phyloP scores from a whole-genome alignment of 2,329 filamentous ascomycete species.

The Colletotrichum spaethianum region DNA sequence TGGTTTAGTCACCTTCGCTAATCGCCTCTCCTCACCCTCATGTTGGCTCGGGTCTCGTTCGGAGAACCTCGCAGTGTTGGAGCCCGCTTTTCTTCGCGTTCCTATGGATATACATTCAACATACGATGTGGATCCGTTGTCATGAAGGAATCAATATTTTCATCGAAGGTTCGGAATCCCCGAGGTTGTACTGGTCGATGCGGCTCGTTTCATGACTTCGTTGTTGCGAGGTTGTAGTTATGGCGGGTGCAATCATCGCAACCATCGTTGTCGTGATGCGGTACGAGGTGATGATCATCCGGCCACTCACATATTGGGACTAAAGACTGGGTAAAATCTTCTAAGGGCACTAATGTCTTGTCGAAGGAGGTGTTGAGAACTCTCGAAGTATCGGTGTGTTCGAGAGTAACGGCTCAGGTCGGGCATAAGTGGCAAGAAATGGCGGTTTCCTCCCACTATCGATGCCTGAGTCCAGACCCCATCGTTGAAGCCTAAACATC shows the following conservation, averaged over 20 bases:
- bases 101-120: conserved; percentile 29
- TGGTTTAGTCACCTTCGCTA: conserved; percentile 34
- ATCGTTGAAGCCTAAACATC: conserved; percentile 16
- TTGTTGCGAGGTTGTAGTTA: conserved; percentile 4
- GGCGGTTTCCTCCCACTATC: conserved; percentile 7
- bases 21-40: conserved; percentile 32
- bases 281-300: conserved; percentile 15
- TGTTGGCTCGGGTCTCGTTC: conserved; percentile 33
- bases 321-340: neutral
- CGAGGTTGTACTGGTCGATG: neutral
- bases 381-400: neutral
- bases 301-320: neutral
- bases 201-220: neutral
- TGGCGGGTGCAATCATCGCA: neutral
- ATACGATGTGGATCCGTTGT: conserved; percentile 31
- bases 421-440: conserved; percentile 27
- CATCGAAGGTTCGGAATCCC: neutral
- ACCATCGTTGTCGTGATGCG: neutral
- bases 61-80: conserved; percentile 37
- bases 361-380: neutral
- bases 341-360: neutral
- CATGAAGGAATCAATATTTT: conserved; percentile 21
- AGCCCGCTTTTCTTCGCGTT: conserved; percentile 33
- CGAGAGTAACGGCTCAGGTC: conserved; percentile 5
- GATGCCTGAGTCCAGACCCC: conserved; percentile 13